Evolutionary conservation across 2,329 filamentous ascomycete genomes (phyloP).

Genomic region (Rhexocercosporidium sp.): DNA sequence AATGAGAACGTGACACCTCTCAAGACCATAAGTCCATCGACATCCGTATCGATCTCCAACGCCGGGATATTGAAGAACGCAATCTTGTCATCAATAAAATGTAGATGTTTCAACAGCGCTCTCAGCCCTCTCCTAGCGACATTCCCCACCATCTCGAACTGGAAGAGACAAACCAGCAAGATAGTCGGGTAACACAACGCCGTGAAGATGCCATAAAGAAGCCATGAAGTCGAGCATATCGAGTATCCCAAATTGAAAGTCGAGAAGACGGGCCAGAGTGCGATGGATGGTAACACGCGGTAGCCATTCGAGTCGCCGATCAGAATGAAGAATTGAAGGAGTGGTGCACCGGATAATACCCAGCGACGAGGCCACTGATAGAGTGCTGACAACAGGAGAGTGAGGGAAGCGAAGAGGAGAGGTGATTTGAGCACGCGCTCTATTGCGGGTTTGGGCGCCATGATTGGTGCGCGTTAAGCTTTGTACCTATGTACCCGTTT

Average conservation of each 20-base stretch:
- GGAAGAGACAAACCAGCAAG: conserved; percentile 50
- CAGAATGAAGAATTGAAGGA: conserved; percentile 44
- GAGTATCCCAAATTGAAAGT: conserved; percentile 53
- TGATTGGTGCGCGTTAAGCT: background rate
- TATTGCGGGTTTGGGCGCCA: conserved; percentile 7
- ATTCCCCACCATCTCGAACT: conserved; percentile 44
- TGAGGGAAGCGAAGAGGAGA: conserved; percentile 23
- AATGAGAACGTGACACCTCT: conserved; percentile 57
- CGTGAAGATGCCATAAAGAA: conserved; percentile 52
- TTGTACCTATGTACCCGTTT: background rate
- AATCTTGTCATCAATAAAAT: conserved; percentile 57
- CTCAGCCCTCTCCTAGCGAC: conserved; percentile 44
- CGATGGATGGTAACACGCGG: conserved; percentile 50
- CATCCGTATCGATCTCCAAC: conserved; percentile 58
- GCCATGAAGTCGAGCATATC: conserved; percentile 56
- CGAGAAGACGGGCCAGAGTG: conserved; percentile 53
- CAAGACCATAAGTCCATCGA: conserved; percentile 57
- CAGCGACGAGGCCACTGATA: conserved; percentile 43
- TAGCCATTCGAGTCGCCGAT: conserved; percentile 42
- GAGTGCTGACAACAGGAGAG: conserved; percentile 26
- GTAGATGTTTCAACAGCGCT: conserved; percentile 44
- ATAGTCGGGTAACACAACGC: conserved; percentile 49
- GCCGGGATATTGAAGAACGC: conserved; percentile 49
- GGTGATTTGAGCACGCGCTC: conserved; percentile 22
- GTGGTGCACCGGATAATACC: conserved; percentile 49